phyloP scores from a whole-genome alignment of 139 green algal genomes.

The Picochlorum sp. region DNA sequence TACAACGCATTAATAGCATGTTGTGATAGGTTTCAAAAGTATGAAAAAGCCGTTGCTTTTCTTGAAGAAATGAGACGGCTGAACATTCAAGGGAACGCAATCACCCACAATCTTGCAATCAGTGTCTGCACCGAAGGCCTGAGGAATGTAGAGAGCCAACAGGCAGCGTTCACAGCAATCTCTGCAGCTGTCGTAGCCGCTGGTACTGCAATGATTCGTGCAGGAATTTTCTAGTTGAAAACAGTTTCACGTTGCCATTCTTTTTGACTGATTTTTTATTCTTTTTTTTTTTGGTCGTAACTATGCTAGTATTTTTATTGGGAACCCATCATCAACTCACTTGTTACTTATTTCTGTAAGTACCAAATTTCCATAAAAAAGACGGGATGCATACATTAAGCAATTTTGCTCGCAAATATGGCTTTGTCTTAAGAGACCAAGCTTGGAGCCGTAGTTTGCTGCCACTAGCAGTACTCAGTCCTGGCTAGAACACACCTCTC shows the following conservation, averaged over 20 bases:
- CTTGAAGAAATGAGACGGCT: slow-evolving; percentile 17
- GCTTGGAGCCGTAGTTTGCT: too few species aligned
- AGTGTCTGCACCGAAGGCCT: slow-evolving; percentile 52
- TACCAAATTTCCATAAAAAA: too few species aligned
- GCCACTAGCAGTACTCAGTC: too few species aligned
- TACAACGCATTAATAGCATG: slow-evolving; percentile 81
- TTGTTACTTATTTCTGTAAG: too few species aligned
- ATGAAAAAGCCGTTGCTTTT: slow-evolving; percentile 41
- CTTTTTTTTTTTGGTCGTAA: too few species aligned
- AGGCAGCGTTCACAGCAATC: slow-evolving; percentile 56
- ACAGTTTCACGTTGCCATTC: neutral
- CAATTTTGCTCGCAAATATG: too few species aligned
- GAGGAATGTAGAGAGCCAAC: slow-evolving; percentile 52
- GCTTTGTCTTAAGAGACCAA: too few species aligned
- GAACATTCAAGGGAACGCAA: slow-evolving; percentile 10
- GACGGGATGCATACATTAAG: too few species aligned
- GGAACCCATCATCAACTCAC: too few species aligned
- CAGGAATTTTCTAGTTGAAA: slow-evolving; percentile 51
- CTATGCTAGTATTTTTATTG: too few species aligned
- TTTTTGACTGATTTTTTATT: neutral
- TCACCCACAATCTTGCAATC: slow-evolving; percentile 43
- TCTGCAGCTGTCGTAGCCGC: slow-evolving; percentile 68
- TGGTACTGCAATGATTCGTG: slow-evolving; percentile 60
- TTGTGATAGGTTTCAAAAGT: slow-evolving; percentile 54
- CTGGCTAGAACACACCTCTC: too few species aligned